Evolutionary conservation across 495 filamentous ascomycete species (phyloP).

Genomic region (Penicillium paxilli): DNA sequence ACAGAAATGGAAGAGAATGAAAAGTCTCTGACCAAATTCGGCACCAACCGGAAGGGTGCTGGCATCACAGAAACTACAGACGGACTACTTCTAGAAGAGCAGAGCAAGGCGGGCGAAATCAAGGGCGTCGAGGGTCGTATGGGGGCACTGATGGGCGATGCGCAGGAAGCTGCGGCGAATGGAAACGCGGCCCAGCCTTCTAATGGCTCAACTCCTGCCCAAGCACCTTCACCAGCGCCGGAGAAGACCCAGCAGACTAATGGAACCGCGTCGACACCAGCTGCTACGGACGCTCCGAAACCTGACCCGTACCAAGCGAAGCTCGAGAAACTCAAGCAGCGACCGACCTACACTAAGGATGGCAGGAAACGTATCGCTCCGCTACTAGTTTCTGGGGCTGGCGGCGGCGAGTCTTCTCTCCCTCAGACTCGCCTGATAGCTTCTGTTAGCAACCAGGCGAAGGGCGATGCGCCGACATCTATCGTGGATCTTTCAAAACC

Average conservation of each 20-base stretch:
- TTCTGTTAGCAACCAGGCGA: slow-evolving; percentile 55
- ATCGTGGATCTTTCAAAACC: slow-evolving; percentile 92
- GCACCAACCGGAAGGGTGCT: slow-evolving; percentile 78
- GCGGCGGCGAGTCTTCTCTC: slow-evolving; percentile 79
- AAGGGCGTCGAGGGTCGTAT: slow-evolving; percentile 90
- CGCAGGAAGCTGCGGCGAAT: slow-evolving; percentile 38
- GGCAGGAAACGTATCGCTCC: slow-evolving; percentile 95
- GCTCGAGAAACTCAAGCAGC: slow-evolving; percentile 78
- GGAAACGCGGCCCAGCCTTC: slow-evolving; percentile 38
- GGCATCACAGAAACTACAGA: slow-evolving; percentile 90
- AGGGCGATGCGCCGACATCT: slow-evolving; percentile 76
- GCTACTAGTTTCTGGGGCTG: slow-evolving; percentile 82
- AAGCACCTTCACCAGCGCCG: slow-evolving; percentile 32
- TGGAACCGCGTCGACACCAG: slow-evolving; percentile 31
- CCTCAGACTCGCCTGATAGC: slow-evolving; percentile 82
- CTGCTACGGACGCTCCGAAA: slow-evolving; percentile 52
- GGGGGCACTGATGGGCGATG: slow-evolving; percentile 96
- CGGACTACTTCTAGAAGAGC: slow-evolving; percentile 82
- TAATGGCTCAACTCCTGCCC: slow-evolving; percentile 45
- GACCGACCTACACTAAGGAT: slow-evolving; percentile 93
- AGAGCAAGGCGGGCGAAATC: slow-evolving; percentile 85
- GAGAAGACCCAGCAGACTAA: slow-evolving; percentile 47
- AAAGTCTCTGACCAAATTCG: slow-evolving; percentile 87
- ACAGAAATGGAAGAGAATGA: slow-evolving; percentile 84
- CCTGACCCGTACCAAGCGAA: slow-evolving; percentile 64